Percentiles rank a stretch among this genome's conserved stretches.
Evolutionary conservation across 2,329 filamentous ascomycete genomes (phyloP).

Genomic region (Ambrosiella xylebori): DNA sequence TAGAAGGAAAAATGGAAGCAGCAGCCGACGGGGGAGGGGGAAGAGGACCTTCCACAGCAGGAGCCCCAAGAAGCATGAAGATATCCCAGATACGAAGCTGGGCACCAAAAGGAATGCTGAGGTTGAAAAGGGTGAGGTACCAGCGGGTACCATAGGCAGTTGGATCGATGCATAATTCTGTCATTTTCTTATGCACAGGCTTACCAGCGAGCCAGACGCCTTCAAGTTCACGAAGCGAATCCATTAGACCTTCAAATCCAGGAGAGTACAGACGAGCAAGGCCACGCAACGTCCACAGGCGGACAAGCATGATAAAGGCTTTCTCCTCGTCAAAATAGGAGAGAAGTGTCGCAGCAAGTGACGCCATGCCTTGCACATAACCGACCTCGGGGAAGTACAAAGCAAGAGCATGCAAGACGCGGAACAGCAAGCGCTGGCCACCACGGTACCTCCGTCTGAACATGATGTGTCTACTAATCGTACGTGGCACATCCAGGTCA

Average conservation of each 20-base stretch:
- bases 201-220: constrained; percentile 61
- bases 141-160: constrained; percentile 93
- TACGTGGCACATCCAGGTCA: constrained; percentile 87
- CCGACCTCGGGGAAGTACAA: constrained; percentile 82
- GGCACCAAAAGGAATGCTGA: constrained; percentile 83
- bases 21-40: constrained; percentile 11
- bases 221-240: constrained; percentile 71
- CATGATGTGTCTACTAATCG: constrained; percentile 94
- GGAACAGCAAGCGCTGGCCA: constrained; percentile 78
- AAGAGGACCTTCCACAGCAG: constrained; percentile 22
- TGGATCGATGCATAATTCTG: constrained; percentile 61
- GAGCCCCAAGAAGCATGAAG: constrained; percentile 82
- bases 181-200: constrained; percentile 63
- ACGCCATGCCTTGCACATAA: constrained; percentile 97
- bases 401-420: constrained; percentile 79
- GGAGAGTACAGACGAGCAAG: constrained; percentile 68
- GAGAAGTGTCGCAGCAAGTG: constrained; percentile 74
- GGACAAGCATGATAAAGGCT: constrained; percentile 90
- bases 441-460: constrained; percentile 83
- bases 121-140: constrained; percentile 96
- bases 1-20: background rate
- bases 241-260: constrained; percentile 76
- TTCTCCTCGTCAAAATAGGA: constrained; percentile 96
- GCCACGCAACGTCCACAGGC: constrained; percentile 78
- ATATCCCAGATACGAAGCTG: constrained; percentile 96